Evolutionary conservation across 208 protist species (phyloP).

Genomic region (Strigomonas culicis): DNA sequence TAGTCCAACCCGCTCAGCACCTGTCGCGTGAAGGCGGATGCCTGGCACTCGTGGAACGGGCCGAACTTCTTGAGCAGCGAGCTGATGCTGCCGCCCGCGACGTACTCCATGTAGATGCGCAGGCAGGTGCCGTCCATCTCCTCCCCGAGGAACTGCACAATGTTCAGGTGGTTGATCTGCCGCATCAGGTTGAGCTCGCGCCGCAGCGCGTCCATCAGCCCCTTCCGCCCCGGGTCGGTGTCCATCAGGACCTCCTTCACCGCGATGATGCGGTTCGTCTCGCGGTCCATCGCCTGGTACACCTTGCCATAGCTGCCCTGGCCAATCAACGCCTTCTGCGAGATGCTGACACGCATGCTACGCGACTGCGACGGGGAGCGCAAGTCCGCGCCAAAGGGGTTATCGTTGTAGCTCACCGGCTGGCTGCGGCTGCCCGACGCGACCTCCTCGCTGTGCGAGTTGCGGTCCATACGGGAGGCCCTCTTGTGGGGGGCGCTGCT

Average conservation of each 20-base stretch:
- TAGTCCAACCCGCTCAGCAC: conserved; percentile 81
- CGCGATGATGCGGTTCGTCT: conserved; percentile 86
- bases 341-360: conserved; percentile 45
- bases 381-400: too few species aligned
- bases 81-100: conserved; percentile 88
- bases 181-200: conserved; percentile 76
- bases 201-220: conserved; percentile 28
- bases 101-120: conserved; percentile 93
- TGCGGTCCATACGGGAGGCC: too few species aligned
- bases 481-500: too few species aligned
- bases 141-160: conserved; percentile 84
- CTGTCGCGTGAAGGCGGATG: conserved; percentile 67
- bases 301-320: conserved; percentile 86
- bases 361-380: neutral
- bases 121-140: conserved; percentile 63
- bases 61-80: conserved; percentile 73
- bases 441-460: too few species aligned
- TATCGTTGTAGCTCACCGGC: too few species aligned
- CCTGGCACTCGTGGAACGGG: conserved; percentile 71
- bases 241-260: conserved; percentile 81
- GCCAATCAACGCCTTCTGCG: conserved; percentile 73
- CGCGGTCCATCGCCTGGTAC: conserved; percentile 81
- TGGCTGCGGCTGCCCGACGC: too few species aligned
- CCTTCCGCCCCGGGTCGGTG: neutral
- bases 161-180: conserved; percentile 88